Conservation (phyloP, 768 basidiomycete genomes). For the Xanthoconium purpureum region DNA sequence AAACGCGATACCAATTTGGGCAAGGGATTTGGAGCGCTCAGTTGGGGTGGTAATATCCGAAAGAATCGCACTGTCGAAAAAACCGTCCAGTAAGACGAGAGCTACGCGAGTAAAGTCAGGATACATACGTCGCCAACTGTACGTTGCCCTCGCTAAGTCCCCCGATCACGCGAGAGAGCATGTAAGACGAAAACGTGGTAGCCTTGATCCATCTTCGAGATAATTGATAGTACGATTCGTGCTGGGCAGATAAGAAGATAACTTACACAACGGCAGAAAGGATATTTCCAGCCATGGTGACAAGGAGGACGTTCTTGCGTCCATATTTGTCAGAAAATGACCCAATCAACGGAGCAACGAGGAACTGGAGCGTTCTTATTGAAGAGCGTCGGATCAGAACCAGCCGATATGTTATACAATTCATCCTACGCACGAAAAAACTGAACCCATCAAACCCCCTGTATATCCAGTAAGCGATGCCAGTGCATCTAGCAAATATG, state of each 20-base stretch:
- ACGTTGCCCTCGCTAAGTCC: slow-evolving; percentile 97
- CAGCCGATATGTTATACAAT: slow-evolving; percentile 31
- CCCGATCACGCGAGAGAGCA: slow-evolving; percentile 87
- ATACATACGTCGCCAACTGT: slow-evolving; percentile 84
- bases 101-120: neutral
- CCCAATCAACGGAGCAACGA: slow-evolving; percentile 81
- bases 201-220: slow-evolving; percentile 78
- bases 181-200: slow-evolving; percentile 85
- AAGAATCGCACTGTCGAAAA: slow-evolving; percentile 71
- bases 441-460: slow-evolving; percentile 91
- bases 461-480: slow-evolving; percentile 8
- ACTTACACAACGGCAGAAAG: slow-evolving; percentile 82
- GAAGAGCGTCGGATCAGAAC: slow-evolving; percentile 29
- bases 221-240: neutral
- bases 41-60: slow-evolving; percentile 83
- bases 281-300: slow-evolving; percentile 92
- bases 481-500: neutral
- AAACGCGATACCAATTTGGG: slow-evolving; percentile 94
- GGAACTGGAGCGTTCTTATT: slow-evolving; percentile 72
- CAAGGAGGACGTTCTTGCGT: slow-evolving; percentile 75
- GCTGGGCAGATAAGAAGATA: neutral
- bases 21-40: slow-evolving; percentile 80
- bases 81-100: neutral
- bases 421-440: slow-evolving; percentile 72
- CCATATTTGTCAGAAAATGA: slow-evolving; percentile 87